Conservation (phyloP, 148 eudicot genomes). For the Arbutus unedo region DNA sequence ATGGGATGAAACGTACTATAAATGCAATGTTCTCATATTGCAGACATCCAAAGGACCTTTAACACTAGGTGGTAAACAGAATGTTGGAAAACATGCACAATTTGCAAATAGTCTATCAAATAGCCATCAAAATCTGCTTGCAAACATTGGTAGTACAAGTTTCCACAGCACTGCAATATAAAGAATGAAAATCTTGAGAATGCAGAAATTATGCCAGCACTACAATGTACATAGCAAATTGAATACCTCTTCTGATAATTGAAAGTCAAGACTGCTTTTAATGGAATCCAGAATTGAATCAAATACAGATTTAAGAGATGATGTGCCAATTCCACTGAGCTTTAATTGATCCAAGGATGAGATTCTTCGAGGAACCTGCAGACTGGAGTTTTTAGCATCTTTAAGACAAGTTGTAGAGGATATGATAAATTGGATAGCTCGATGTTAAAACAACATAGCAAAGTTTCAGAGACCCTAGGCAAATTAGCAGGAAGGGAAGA, state of each 20-base stretch:
- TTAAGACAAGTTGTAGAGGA: slow-evolving; percentile 1
- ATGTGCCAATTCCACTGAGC: slow-evolving; percentile 16
- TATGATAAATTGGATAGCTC: neutral
- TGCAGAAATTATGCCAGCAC: neutral
- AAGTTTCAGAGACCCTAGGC: neutral
- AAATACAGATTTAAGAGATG: slow-evolving; percentile 22
- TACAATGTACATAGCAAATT: neutral
- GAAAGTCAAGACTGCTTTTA: slow-evolving; percentile 24
- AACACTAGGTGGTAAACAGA: neutral
- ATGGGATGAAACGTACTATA: too few relatives aligned
- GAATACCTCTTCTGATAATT: slow-evolving; percentile 26
- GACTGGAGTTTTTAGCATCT: slow-evolving; percentile 15
- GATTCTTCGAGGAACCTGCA: slow-evolving; percentile 26
- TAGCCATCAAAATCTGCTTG: neutral
- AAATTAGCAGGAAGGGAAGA: neutral
- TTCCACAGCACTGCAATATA: neutral
- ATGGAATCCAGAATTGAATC: slow-evolving; percentile 31
- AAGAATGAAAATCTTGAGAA: neutral
- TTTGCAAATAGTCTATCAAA: neutral
- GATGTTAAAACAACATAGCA: neutral
- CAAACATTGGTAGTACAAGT: neutral
- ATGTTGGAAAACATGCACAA: neutral
- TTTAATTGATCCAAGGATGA: slow-evolving; percentile 26
- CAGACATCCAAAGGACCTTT: neutral
- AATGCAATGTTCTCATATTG: too few relatives aligned